These are phyloP conservation scores for Leccinum fibrillosum DNA, from an alignment of 768 basidiomycete species.

Conservation along the genomic window DNA sequence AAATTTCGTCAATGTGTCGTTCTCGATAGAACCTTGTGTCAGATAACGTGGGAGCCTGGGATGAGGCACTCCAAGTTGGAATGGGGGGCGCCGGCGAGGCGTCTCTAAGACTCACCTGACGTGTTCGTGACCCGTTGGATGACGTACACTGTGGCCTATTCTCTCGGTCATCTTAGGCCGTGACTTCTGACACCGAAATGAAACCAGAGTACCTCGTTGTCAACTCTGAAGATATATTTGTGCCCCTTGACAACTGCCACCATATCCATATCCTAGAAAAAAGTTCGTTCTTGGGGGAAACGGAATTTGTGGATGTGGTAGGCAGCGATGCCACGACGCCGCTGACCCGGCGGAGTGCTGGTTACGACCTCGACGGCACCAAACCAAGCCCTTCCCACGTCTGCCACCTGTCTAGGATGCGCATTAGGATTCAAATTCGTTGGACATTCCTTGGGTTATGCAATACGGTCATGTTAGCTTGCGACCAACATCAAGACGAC, in stretches of 20 bases:
- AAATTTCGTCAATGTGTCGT: neutral
- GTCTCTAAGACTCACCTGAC: no score
- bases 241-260: constrained; percentile 1
- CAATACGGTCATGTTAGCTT: neutral
- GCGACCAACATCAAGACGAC: neutral
- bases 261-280: neutral
- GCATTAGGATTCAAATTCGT: neutral
- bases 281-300: neutral
- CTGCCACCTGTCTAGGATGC: neutral
- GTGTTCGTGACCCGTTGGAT: neutral
- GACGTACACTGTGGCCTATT: neutral
- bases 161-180: constrained; percentile 1
- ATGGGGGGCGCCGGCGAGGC: no score
- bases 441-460: neutral
- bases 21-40: neutral
- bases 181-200: neutral
- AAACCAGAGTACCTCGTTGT: neutral
- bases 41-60: neutral
- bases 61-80: neutral
- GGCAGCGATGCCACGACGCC: neutral
- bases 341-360: neutral
- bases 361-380: neutral
- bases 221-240: neutral
- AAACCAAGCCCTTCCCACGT: neutral
- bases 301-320: neutral